Evolutionary conservation across 2,329 filamentous ascomycete species (phyloP), one percentile per base, ranked within the genome.

Genomic region (Pleurostoma richardsiae): DNA sequence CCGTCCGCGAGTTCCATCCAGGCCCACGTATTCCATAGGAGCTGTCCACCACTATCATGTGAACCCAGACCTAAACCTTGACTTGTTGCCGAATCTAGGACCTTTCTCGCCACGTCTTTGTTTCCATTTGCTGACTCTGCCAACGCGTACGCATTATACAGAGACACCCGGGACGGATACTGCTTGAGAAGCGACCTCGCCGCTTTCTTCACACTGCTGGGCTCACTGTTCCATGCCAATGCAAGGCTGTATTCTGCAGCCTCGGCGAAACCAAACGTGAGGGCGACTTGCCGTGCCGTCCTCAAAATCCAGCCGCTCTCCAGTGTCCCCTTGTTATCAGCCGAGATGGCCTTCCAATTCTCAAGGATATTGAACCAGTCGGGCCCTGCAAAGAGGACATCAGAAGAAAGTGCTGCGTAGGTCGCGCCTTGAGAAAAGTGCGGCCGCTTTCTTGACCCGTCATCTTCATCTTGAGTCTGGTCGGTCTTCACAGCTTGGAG

Each of bases 121-220:
- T 85, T 83, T 0, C 74, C 79, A 30, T 75, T 76, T 2, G 71
- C 69, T 53, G 68, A 74, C 63, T 95, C 88, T 4, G 90, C 80
- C 10, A 89, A 66, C 0, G 86, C 88, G 58, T 92, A 95, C 0
- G 83, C 81, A 54, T 90, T 86, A 65, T 95, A 96, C 1, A 96
- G 70, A 10, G 73, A 70, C 3, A 88, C 62, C 54, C 82, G 85
- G 1, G 79, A 72, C 0, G 83, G 72, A 46, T 80, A 78, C 42
- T 74, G 74, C 59, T 87, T 92, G n/a, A 96, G 65, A 0, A 95
- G 69, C 5, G 67, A 66, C 57, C 89, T 95, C 0, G 89, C 88
- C 5, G 76, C 71, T 59, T 89, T 95, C 54, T 80, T 85, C 29
- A 82, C 79, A 2, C 67, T 71, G 1, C 63, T 58, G 1, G 76